Percentiles rank a stretch among this genome's conserved stretches.
These are phyloP conservation scores for Phenoliferia sp. DNA, from an alignment of 1,284 basidiomycete species.

Conservation along the genomic window DNA sequence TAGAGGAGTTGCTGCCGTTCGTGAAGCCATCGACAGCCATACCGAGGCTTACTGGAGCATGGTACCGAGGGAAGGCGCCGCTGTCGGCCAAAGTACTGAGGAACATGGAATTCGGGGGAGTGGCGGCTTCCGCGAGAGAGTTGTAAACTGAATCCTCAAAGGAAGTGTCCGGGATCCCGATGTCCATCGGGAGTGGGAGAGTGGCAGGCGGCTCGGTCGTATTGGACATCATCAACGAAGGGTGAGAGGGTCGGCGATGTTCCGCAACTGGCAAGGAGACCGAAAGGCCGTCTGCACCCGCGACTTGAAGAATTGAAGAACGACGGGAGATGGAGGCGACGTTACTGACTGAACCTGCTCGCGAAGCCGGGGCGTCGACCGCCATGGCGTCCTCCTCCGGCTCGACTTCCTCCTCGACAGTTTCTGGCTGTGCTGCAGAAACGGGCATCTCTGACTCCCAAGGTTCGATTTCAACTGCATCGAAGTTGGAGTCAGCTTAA, in stretches of 20 bases:
- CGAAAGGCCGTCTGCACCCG: slow-evolving; percentile 1
- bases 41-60: slow-evolving; percentile 1
- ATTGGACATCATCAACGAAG: not conserved
- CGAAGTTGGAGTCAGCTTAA: not conserved
- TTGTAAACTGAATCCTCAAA: slow-evolving; percentile 12
- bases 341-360: not conserved
- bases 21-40: slow-evolving; percentile 14
- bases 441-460: slow-evolving; percentile 17
- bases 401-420: slow-evolving; percentile 22
- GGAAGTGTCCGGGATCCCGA: slow-evolving; percentile 5
- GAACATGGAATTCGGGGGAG: slow-evolving; percentile 51
- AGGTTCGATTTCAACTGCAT: slow-evolving; percentile 60
- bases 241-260: not conserved
- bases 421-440: slow-evolving; percentile 6
- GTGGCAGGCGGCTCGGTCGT: slow-evolving; percentile 1
- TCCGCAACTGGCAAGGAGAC: not conserved
- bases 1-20: too few species aligned
- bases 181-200: slow-evolving; percentile 1
- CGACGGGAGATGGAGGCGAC: not conserved
- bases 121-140: slow-evolving; percentile 37
- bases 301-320: slow-evolving; percentile 1
- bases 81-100: slow-evolving; percentile 47
- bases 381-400: not conserved
- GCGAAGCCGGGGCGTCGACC: not conserved
- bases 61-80: not conserved